phyloP scores from a whole-genome alignment of 169 alveolate species.

The Cryptosporidium felis region DNA sequence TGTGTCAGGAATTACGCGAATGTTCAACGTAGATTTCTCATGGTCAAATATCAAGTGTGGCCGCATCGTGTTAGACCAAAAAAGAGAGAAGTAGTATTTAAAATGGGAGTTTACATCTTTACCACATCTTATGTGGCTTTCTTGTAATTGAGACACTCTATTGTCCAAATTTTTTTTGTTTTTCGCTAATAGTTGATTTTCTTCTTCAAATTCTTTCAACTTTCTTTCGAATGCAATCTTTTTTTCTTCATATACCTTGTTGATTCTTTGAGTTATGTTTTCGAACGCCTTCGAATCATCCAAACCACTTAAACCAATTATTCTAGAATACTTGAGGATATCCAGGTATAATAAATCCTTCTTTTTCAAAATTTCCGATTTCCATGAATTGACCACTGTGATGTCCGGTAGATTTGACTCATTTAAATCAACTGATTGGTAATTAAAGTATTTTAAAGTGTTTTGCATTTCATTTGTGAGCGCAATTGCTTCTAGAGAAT shows the following conservation, averaged over 20 bases:
- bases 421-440: background rate
- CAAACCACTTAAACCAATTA: background rate
- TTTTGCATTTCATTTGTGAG: background rate
- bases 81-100: slow-evolving; percentile 38
- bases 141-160: slow-evolving; percentile 38
- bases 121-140: slow-evolving; percentile 37
- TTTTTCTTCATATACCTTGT: background rate
- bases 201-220: slow-evolving; percentile 14
- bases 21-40: slow-evolving; percentile 23
- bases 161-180: slow-evolving; percentile 9
- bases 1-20: slow-evolving; percentile 50
- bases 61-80: slow-evolving; percentile 63
- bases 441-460: slow-evolving; percentile 22
- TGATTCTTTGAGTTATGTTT: background rate
- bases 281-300: background rate
- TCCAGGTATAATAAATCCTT: background rate
- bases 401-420: background rate
- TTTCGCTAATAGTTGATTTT: background rate
- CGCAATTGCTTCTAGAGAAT: background rate
- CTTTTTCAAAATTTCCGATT: background rate
- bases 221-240: background rate
- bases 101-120: slow-evolving; percentile 15
- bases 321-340: background rate
- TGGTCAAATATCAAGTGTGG: slow-evolving; percentile 58
- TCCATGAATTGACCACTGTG: slow-evolving; percentile 3